Base-by-base conservation (phyloP, 2,329 filamentous ascomycete genomes). In the Verticillium longisporum region DNA sequence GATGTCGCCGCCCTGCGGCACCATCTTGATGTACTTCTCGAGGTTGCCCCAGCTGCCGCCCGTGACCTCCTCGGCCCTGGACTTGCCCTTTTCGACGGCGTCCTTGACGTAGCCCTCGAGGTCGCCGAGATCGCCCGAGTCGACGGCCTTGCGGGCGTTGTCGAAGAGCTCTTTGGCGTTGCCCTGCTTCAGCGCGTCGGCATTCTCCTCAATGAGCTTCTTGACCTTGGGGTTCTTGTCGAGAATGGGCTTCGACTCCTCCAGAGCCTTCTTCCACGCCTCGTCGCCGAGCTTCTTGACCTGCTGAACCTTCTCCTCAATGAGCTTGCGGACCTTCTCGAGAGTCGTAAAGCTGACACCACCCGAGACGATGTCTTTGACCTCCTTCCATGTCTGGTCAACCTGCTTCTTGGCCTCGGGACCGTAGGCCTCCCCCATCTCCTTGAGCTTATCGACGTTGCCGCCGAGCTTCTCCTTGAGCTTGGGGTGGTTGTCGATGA, bases 221-320 rank as follows among this genome's bases (percentile, higher is more conserved):
- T 91, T 92, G 62, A 90, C 75, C 75, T 90, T 79, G n/a, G 89
- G 88, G 73, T 85, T 90, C 80, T 91, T 91, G 66, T 92, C 88
- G 1, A 92, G 80, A 62, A 86, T 83, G 0, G 89, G 88, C 77
- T 89, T 86, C 38, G 85, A 86, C 73, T 90, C 79, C 74, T 92
- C 86, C 56, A 90, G 70, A 0, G 84, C 88, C 77, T 90, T 88
- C 65, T 86, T 79, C 87, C 87, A 92, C 0, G 86, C 85, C 73
- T 91, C 81, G 50, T 92, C 88, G 26, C 88, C 88, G 1, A 91
- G 74, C 73, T 88, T 82, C 74, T 84, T 81, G 36, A 92, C 69
- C 71, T 89, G 79, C 69, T 90, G 76, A 1, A 81, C 78, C 81
- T 90, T 92, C 58, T 92, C 88, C 62, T 91, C 80, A 1, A 91